phyloP scores from a whole-genome alignment of 2,329 filamentous ascomycete genomes.

The Fulvia fulva region DNA sequence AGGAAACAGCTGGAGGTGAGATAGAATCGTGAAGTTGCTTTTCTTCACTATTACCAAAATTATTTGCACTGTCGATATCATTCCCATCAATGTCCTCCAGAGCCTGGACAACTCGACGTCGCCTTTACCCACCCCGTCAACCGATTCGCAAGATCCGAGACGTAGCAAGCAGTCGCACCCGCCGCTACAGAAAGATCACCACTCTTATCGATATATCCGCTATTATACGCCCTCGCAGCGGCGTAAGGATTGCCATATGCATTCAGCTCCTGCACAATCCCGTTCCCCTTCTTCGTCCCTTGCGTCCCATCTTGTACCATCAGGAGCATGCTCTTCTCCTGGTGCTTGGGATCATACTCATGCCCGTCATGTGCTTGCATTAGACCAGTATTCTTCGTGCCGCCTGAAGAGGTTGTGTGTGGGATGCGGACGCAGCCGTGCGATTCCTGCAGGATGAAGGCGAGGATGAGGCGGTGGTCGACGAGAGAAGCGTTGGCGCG shows the following conservation, averaged over 20 bases:
- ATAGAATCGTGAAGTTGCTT: neutral
- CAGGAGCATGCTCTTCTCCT: conserved; percentile 19
- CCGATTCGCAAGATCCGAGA: conserved; percentile 49
- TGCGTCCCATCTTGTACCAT: conserved; percentile 19
- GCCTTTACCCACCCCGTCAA: conserved; percentile 40
- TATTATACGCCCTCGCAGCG: conserved; percentile 16
- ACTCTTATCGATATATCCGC: conserved; percentile 32
- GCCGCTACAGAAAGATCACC: conserved; percentile 42
- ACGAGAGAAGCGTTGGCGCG: conserved; percentile 16
- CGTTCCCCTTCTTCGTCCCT: conserved; percentile 16
- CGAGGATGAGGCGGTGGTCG: conserved; percentile 18
- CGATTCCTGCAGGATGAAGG: conserved; percentile 15
- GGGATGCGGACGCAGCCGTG: conserved; percentile 14
- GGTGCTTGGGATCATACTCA: conserved; percentile 29
- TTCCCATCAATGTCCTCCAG: neutral
- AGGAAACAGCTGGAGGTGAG: too few relatives aligned
- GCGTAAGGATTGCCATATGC: conserved; percentile 35
- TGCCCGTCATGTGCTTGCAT: conserved; percentile 16
- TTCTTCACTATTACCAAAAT: neutral
- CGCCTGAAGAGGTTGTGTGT: conserved; percentile 11
- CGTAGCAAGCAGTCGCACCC: conserved; percentile 50
- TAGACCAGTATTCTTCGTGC: conserved; percentile 14
- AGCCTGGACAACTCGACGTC: conserved; percentile 14
- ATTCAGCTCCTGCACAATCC: conserved; percentile 13
- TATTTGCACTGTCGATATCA: neutral